These are phyloP conservation scores for Phytophthora lateralis DNA, from an alignment of 352 stramenopile species.

Conservation along the genomic window DNA sequence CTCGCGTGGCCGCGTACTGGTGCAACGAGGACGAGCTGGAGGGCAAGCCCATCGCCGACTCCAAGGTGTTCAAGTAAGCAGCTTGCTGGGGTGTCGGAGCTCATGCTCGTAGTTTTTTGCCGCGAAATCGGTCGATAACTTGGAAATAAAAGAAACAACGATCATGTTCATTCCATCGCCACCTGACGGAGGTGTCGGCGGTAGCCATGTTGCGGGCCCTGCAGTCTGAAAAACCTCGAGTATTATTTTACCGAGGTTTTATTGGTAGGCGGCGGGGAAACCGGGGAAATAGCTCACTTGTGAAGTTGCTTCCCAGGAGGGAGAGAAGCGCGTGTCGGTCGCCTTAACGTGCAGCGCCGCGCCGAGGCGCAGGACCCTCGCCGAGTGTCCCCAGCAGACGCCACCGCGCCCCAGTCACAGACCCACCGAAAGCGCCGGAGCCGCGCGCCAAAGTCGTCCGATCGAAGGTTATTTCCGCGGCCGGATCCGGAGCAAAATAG, in stretches of 20 bases:
- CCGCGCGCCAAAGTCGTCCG: constrained; percentile 16
- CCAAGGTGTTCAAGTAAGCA: constrained; percentile 95
- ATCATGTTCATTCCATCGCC: not conserved
- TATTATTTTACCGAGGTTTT: constrained; percentile 19
- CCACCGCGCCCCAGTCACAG: constrained; percentile 3
- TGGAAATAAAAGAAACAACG: constrained; percentile 24
- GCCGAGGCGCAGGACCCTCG: constrained; percentile 11
- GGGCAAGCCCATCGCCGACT: constrained; percentile 90
- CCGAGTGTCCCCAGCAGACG: constrained; percentile 1
- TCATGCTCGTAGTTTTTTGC: constrained; percentile 1
- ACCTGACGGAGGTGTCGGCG: not conserved
- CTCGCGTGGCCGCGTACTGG: constrained; percentile 88
- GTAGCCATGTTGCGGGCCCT: not conserved
- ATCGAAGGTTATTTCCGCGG: constrained; percentile 26
- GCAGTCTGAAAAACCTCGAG: constrained; percentile 19
- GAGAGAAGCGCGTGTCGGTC: constrained; percentile 23
- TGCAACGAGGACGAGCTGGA: constrained; percentile 89
- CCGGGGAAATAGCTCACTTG: constrained; percentile 19
- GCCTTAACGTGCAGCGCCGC: constrained; percentile 6
- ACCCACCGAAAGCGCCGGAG: constrained; percentile 5
- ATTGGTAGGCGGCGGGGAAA: constrained; percentile 5
- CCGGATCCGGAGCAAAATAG: constrained; percentile 28
- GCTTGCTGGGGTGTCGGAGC: constrained; percentile 7
- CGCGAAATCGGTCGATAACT: constrained; percentile 9
- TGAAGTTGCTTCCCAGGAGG: constrained; percentile 35